Evolutionary conservation across 441 rosid genomes (phyloP).

Genomic region (Erodium moschatum): DNA sequence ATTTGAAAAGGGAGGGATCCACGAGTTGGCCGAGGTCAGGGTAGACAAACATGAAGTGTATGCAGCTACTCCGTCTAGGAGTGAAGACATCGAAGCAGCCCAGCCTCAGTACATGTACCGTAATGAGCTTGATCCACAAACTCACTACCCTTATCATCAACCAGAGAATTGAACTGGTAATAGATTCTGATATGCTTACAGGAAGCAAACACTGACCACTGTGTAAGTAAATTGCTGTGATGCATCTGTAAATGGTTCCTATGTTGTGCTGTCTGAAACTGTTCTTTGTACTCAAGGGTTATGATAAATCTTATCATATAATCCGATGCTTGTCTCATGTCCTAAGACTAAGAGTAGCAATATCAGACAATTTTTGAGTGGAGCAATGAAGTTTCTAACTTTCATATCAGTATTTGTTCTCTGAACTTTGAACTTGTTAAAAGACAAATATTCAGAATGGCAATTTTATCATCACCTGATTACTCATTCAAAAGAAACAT

Average conservation of each 20-base stretch:
- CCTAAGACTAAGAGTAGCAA: too few species aligned
- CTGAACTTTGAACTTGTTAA: background rate
- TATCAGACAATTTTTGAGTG: background rate
- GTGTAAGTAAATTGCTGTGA: constrained; percentile 1
- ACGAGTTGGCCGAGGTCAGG: constrained; percentile 21
- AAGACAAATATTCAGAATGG: background rate
- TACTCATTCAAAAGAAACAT: too few species aligned
- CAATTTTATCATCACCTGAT: background rate
- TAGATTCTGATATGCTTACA: constrained; percentile 7
- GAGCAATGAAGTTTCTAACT: background rate
- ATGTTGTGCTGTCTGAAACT: background rate
- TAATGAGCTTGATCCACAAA: constrained; percentile 24
- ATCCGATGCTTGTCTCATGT: too few species aligned
- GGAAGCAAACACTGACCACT: too few species aligned
- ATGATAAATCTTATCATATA: background rate
- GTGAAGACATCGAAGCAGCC: constrained; percentile 24
- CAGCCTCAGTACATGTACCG: constrained; percentile 20
- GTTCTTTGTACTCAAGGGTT: background rate
- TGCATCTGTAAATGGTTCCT: background rate
- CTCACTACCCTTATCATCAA: constrained; percentile 37
- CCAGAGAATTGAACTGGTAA: constrained; percentile 18
- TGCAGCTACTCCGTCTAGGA: constrained; percentile 24
- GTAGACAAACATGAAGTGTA: constrained; percentile 40
- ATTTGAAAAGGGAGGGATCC: constrained; percentile 35
- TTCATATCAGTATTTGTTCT: background rate